Base-by-base conservation (phyloP, 164 flowering plant genomes). In the Chimonanthus salicifolius region DNA sequence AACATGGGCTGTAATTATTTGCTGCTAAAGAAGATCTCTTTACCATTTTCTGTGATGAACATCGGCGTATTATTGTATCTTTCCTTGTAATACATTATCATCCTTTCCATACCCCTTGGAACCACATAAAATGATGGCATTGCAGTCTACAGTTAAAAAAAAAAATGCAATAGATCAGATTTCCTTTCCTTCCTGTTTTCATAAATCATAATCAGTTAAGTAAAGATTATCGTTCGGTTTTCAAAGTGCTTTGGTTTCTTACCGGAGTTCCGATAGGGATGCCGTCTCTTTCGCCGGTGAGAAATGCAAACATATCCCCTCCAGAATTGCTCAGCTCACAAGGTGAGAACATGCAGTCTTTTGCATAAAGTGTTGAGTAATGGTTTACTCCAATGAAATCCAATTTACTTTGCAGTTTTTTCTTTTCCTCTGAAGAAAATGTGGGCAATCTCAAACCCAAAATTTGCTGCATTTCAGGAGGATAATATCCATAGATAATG, bases 381-480 rank as follows among this genome's bases (percentile, higher is more conserved):
- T 74, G 76, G 71, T 74, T 74, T 45, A 85, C 58, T 15, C 85
- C 87, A 18, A 85, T 76, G 67, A 85, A 85, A 64, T 85, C 87
- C 9, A 81, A 18, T 45, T 78, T 83, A 18, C 75, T 76, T 54
- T 72, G 72, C 9, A 83, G 16, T 5, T 76, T 63, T 20, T 48
- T 49, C 21, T 3, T 46, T 48, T 85, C 87, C 33, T 80, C 78
- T 1, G 47, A 7, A 5, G 84, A 76, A 46, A 83, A 78, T 7
- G 8, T 63, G 2, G 85, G 85, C 20, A 85, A 47, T 15, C 77
- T 67, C 9, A 66, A 58, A 11, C 83, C 83, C 69, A 68, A 76
- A 45, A 62, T 65, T 2, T 70, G 60, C 6, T 68, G 80, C 84
- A 85, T 81, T 67, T 83, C 82, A 5, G 78, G 79, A 49, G 87